Percentiles rank a stretch among this genome's conserved stretches.
phyloP scores from a whole-genome alignment of 2,329 filamentous ascomycete genomes.

The Ophiocordyceps australis region DNA sequence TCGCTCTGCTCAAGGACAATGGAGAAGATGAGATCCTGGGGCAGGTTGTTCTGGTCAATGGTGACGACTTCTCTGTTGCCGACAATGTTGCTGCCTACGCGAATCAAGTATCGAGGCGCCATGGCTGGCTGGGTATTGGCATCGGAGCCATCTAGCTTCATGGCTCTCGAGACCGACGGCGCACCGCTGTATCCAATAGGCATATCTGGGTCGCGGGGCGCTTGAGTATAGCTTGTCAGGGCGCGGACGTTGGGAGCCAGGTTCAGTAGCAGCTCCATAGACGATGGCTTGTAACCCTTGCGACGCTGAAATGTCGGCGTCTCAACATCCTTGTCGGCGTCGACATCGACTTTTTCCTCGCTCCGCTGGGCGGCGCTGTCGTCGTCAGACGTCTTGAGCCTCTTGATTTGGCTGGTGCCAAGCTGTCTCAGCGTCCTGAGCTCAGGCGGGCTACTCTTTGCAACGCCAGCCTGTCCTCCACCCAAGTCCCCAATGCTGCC shows the following conservation, averaged over 20 bases:
- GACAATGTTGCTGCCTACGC: not conserved
- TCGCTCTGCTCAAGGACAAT: conserved; percentile 1
- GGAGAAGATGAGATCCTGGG: conserved; percentile 4
- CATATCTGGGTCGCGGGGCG: not conserved
- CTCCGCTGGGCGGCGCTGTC: too few relatives aligned
- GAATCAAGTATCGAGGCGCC: conserved; percentile 1
- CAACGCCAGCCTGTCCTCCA: not conserved
- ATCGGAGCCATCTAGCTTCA: not conserved
- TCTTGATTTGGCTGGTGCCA: not conserved
- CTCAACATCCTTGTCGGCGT: not conserved
- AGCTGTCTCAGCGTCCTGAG: not conserved
- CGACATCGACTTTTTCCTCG: too few relatives aligned
- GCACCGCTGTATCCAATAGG: too few relatives aligned
- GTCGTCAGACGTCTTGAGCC: not conserved
- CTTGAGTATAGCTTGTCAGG: not conserved
- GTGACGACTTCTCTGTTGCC: not conserved
- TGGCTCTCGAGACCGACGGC: too few relatives aligned
- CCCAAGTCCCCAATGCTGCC: not conserved
- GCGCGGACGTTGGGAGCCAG: conserved; percentile 1
- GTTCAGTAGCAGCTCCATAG: not conserved
- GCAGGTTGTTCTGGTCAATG: not conserved
- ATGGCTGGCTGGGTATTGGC: not conserved
- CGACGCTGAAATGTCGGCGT: not conserved
- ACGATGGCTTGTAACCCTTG: not conserved
- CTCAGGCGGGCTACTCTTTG: not conserved